A percentile compares a stretch with the other conserved stretches of the same genome.
phyloP scores from a whole-genome alignment of 495 filamentous ascomycete genomes.

The Penicillium bovifimosum region DNA sequence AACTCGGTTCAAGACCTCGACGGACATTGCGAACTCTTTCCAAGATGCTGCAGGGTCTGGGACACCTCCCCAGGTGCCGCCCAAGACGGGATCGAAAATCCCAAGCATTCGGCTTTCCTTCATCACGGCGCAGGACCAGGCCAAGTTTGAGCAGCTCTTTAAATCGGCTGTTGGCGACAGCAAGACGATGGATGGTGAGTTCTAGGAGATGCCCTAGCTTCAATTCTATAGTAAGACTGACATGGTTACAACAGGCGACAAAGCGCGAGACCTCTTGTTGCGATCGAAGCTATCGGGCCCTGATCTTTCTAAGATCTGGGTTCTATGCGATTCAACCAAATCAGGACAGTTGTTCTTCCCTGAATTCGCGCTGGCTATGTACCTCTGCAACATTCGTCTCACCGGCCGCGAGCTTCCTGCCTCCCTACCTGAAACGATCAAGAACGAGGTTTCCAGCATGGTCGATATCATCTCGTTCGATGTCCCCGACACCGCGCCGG shows the following conservation, averaged over 20 bases:
- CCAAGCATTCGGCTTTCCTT: conserved; percentile 95
- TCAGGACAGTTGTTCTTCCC: conserved; percentile 95
- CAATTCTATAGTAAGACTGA: conserved; percentile 14
- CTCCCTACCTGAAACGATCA: conserved; percentile 73
- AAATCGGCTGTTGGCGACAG: conserved; percentile 88
- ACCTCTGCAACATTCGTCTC: conserved; percentile 90
- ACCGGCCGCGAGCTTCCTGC: conserved; percentile 77
- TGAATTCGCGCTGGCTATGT: conserved; percentile 98
- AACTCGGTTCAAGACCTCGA: conserved; percentile 60
- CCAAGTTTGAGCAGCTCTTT: conserved; percentile 97
- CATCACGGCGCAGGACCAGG: conserved; percentile 90
- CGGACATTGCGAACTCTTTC: conserved; percentile 83
- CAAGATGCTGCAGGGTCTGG: conserved; percentile 32
- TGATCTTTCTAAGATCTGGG: conserved; percentile 85
- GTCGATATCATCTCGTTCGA: conserved; percentile 99
- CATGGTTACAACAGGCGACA: conserved; percentile 52
- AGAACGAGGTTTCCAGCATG: conserved; percentile 98
- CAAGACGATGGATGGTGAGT: conserved; percentile 72
- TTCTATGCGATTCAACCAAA: conserved; percentile 93
- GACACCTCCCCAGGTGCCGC: conserved; percentile 47
- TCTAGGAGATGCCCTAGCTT: not conserved
- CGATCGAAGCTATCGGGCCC: conserved; percentile 80
- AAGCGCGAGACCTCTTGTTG: conserved; percentile 80
- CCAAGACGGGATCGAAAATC: conserved; percentile 61
- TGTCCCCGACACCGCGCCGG: conserved; percentile 68